Conservation (phyloP, 2,329 filamentous ascomycete species). For the Cytospora piceicola region DNA sequence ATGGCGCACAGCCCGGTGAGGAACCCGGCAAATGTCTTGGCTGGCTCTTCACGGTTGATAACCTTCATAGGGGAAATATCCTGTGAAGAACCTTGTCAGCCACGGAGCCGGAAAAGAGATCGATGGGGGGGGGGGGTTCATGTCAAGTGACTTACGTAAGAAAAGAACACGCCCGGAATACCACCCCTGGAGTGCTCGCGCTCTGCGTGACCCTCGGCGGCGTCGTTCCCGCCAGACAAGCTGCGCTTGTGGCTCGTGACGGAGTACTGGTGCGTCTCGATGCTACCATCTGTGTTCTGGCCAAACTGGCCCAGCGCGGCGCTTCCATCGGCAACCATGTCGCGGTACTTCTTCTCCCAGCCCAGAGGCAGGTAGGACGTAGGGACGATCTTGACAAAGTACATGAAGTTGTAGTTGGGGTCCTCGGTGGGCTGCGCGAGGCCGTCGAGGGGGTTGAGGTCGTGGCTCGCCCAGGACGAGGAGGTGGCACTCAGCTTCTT, state of each 20-base stretch:
- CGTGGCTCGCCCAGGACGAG: conserved; percentile 81
- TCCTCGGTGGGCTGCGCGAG: conserved; percentile 78
- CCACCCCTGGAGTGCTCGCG: conserved; percentile 86
- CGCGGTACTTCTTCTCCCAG: conserved; percentile 68
- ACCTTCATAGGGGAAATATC: conserved; percentile 99
- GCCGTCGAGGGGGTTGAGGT: conserved; percentile 87
- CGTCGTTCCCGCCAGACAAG: conserved; percentile 79
- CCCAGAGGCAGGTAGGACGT: conserved; percentile 93
- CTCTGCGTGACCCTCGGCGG: conserved; percentile 88
- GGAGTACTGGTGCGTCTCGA: conserved; percentile 98
- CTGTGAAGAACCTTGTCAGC: conserved; percentile 47
- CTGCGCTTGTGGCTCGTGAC: conserved; percentile 96
- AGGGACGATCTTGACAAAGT: conserved; percentile 97
- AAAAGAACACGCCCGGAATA: conserved; percentile 98
- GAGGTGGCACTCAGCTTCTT: conserved; percentile 60
- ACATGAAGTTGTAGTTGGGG: conserved; percentile 94
- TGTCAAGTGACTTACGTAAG: conserved; percentile 70
- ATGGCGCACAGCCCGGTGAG: conserved; percentile 92
- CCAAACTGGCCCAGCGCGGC: conserved; percentile 72
- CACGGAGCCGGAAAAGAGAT: conserved; percentile 10
- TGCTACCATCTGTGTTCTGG: conserved; percentile 70
- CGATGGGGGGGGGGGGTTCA: not conserved
- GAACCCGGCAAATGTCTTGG: conserved; percentile 91
- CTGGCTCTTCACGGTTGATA: conserved; percentile 88
- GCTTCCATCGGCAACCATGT: conserved; percentile 51